These are phyloP conservation scores for Canariomyces notabilis DNA, from an alignment of 2,329 filamentous ascomycete genomes.

Conservation along the genomic window DNA sequence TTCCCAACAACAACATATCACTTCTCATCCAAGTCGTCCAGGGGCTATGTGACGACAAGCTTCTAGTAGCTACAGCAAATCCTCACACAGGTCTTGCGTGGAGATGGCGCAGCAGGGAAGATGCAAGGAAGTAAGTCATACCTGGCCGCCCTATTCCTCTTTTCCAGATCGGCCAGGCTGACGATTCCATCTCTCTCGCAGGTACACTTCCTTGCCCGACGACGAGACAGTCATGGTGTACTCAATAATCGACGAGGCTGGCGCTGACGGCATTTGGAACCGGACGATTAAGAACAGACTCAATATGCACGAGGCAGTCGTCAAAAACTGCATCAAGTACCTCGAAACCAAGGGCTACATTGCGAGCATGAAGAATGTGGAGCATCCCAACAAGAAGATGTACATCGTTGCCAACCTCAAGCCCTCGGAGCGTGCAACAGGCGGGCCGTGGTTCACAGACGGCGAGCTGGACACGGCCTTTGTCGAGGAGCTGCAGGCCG, in stretches of 20 bases:
- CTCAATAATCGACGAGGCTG: slow-evolving; percentile 79
- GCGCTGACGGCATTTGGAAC: slow-evolving; percentile 84
- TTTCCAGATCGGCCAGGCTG: neutral
- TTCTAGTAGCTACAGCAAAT: slow-evolving; percentile 47
- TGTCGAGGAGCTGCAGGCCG: slow-evolving; percentile 68
- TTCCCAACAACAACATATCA: slow-evolving; percentile 51
- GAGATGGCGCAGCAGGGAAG: slow-evolving; percentile 54
- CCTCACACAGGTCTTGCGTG: slow-evolving; percentile 46
- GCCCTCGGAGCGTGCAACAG: slow-evolving; percentile 84
- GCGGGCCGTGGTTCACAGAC: slow-evolving; percentile 91
- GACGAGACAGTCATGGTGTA: slow-evolving; percentile 83
- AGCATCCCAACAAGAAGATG: slow-evolving; percentile 87
- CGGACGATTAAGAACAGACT: slow-evolving; percentile 75
- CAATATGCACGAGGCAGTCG: slow-evolving; percentile 75
- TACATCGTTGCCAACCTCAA: slow-evolving; percentile 85
- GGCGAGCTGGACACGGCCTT: slow-evolving; percentile 85
- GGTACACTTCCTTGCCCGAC: slow-evolving; percentile 55
- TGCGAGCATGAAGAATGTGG: slow-evolving; percentile 84
- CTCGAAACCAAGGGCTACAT: slow-evolving; percentile 80
- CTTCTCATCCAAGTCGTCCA: slow-evolving; percentile 53
- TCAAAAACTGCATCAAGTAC: slow-evolving; percentile 77
- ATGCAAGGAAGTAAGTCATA: slow-evolving; percentile 54
- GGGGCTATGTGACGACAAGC: slow-evolving; percentile 54
- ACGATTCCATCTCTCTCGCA: slow-evolving; percentile 25
- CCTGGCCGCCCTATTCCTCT: neutral